Evolutionary conservation across 495 filamentous ascomycete species (phyloP).

Genomic region (Talaromyces nanjingensis): DNA sequence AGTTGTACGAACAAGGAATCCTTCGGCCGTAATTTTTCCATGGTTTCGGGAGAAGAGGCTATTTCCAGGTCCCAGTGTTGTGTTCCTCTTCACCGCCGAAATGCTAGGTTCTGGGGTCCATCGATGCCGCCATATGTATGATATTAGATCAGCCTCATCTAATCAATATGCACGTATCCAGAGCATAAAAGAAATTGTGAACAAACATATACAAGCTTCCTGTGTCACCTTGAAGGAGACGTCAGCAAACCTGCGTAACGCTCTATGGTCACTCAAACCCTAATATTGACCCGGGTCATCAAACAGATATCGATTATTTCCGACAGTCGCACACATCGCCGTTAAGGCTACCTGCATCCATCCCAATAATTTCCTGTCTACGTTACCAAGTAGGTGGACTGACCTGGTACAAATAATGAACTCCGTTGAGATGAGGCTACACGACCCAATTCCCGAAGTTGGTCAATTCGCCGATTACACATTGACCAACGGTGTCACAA

Average conservation of each 20-base stretch:
- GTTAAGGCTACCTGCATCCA: neutral
- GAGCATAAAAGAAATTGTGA: neutral
- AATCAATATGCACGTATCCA: neutral
- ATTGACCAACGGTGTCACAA: neutral
- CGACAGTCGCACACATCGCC: neutral
- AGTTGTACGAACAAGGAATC: neutral
- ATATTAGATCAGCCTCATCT: neutral
- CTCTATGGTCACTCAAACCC: neutral
- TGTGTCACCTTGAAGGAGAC: neutral
- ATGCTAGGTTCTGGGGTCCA: neutral
- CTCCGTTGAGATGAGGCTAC: neutral
- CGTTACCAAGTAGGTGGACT: neutral
- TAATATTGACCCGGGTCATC: neutral
- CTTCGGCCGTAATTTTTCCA: neutral
- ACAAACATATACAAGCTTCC: neutral
- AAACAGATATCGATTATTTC: neutral
- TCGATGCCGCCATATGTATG: neutral
- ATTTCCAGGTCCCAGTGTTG: neutral
- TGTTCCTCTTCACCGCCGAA: neutral
- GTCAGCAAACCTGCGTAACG: neutral
- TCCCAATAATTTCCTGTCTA: neutral
- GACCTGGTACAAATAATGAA: neutral
- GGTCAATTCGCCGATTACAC: conserved; percentile 2
- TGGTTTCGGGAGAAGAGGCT: neutral
- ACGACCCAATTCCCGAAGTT: neutral